Evolutionary conservation across 2,329 filamentous ascomycete genomes (phyloP).

Genomic region (Gaeumannomyces sp.): DNA sequence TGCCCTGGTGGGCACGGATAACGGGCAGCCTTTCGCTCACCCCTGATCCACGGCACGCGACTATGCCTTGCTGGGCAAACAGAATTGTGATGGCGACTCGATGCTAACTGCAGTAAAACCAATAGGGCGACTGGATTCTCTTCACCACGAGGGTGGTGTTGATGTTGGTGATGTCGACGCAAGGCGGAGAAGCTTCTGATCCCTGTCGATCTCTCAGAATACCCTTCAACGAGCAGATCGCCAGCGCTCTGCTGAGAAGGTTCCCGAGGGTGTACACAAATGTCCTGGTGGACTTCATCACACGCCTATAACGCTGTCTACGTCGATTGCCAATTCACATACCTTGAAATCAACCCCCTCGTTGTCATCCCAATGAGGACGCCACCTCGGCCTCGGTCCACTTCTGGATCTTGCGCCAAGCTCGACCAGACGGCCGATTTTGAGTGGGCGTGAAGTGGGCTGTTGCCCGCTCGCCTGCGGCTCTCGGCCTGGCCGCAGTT

Average conservation of each 20-base stretch:
- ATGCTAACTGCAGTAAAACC: slow-evolving; percentile 1
- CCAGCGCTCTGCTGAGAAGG: slow-evolving; percentile 76
- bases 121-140: slow-evolving; percentile 96
- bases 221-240: slow-evolving; percentile 94
- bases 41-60: not conserved
- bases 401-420: slow-evolving; percentile 99
- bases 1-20: not conserved
- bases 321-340: slow-evolving; percentile 99
- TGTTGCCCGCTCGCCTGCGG: slow-evolving; percentile 82
- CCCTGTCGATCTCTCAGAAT: slow-evolving; percentile 89
- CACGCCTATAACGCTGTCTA: slow-evolving; percentile 96
- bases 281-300: slow-evolving; percentile 98
- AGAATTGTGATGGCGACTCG: not conserved
- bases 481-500: slow-evolving; percentile 72
- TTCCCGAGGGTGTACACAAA: slow-evolving; percentile 94
- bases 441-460: slow-evolving; percentile 99
- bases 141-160: slow-evolving; percentile 99
- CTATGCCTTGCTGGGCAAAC: not conserved
- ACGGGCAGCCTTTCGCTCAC: not conserved
- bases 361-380: slow-evolving; percentile 91
- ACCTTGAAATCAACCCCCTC: slow-evolving; percentile 99
- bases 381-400: slow-evolving; percentile 89
- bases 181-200: slow-evolving; percentile 99
- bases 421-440: slow-evolving; percentile 98
- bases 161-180: slow-evolving; percentile 97